Conservation (phyloP, 2,329 filamentous ascomycete species). For the Nigrospora oryzae region DNA sequence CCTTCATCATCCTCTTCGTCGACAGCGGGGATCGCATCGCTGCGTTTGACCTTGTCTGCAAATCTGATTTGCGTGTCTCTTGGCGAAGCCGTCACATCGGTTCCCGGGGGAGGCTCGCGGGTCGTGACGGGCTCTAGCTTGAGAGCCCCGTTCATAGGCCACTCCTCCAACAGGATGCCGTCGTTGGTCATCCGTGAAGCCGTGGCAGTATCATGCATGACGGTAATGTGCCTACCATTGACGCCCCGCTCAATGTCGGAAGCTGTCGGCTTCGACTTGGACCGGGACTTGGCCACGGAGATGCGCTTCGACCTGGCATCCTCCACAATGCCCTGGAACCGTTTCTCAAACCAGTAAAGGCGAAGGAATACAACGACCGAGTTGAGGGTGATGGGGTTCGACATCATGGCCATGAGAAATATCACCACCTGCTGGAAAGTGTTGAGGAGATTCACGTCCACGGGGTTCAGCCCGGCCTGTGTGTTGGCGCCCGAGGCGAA, state of each 20-base stretch:
- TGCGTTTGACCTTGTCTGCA: conserved; percentile 55
- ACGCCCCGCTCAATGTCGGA: conserved; percentile 53
- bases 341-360: conserved; percentile 96
- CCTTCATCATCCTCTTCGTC: conserved; percentile 31
- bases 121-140: conserved; percentile 10
- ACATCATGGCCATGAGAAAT: conserved; percentile 62
- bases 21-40: conserved; percentile 34
- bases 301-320: conserved; percentile 62
- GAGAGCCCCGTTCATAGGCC: conserved; percentile 20
- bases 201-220: conserved; percentile 51
- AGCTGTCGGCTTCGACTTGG: conserved; percentile 36
- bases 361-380: conserved; percentile 84
- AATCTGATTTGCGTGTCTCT: conserved; percentile 53
- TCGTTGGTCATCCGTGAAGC: conserved; percentile 53
- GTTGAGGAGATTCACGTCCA: conserved; percentile 57
- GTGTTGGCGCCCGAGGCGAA: conserved; percentile 81
- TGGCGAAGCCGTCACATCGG: conserved; percentile 5
- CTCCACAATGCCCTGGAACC: conserved; percentile 75
- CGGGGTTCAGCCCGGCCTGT: conserved; percentile 85
- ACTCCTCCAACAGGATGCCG: conserved; percentile 40
- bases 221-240: conserved; percentile 55
- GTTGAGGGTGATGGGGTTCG: conserved; percentile 79
- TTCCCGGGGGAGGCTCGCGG: conserved; percentile 6
- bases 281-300: conserved; percentile 53
- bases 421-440: conserved; percentile 69